A percentile compares a stretch with the other conserved stretches of the same genome.
phyloP scores from a whole-genome alignment of 495 filamentous ascomycete species.

The Sordaria brevicollis region DNA sequence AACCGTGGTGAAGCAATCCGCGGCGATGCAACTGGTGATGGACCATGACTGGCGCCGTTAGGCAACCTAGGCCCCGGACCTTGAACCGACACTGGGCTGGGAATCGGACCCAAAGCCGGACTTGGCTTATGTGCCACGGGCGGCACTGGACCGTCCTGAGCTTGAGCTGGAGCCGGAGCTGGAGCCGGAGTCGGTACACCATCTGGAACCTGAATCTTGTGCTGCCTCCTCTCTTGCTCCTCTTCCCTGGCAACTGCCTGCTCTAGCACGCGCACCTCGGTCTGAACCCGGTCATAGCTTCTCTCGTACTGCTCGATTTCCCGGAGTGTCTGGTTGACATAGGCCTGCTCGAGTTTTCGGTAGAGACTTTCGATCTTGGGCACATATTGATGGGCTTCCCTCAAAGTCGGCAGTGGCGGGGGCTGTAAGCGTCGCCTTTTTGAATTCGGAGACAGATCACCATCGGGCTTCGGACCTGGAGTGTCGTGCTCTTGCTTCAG shows the following conservation, averaged over 20 bases:
- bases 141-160: background rate
- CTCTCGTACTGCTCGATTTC: constrained; percentile 69
- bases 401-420: constrained; percentile 50
- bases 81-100: background rate
- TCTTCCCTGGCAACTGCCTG: constrained; percentile 6
- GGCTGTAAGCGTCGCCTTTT: constrained; percentile 66
- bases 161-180: too few relatives aligned
- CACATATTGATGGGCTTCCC: constrained; percentile 52
- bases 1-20: background rate
- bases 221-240: constrained; percentile 6
- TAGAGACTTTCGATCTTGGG: constrained; percentile 59
- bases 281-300: constrained; percentile 48
- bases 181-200: too few relatives aligned
- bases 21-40: constrained; percentile 4
- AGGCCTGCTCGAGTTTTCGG: constrained; percentile 61
- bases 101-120: background rate
- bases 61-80: background rate
- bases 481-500: constrained; percentile 28
- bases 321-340: constrained; percentile 53
- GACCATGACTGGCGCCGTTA: constrained; percentile 2
- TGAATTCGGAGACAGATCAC: constrained; percentile 38
- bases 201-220: background rate
- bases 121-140: background rate
- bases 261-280: constrained; percentile 61
- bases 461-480: constrained; percentile 20